phyloP scores from a whole-genome alignment of 148 eudicot species.

The Chenopodium berlandieri region DNA sequence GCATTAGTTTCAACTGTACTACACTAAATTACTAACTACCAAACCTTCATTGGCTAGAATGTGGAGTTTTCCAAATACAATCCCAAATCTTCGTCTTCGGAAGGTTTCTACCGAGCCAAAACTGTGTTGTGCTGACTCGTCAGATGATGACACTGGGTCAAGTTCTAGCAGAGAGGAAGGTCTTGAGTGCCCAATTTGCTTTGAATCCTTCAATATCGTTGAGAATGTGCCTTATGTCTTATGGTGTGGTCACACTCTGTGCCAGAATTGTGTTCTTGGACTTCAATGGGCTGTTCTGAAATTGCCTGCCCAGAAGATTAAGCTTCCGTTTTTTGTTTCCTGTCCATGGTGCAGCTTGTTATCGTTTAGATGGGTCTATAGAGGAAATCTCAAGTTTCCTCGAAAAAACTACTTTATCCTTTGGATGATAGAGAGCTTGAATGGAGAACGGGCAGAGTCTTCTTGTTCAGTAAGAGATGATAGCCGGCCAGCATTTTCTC shows the following conservation, averaged over 20 bases:
- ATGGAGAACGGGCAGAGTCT: constrained; percentile 58
- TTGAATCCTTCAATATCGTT: constrained; percentile 54
- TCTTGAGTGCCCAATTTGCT: constrained; percentile 79
- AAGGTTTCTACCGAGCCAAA: constrained; percentile 40
- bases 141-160: constrained; percentile 66
- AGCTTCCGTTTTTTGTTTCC: constrained; percentile 59
- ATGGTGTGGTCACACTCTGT: constrained; percentile 83
- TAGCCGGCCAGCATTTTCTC: constrained; percentile 41
- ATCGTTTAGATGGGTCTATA: constrained; percentile 47
- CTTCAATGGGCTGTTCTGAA: constrained; percentile 53
- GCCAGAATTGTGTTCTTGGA: constrained; percentile 69
- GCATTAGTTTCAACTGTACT: background rate
- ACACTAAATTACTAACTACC: background rate
- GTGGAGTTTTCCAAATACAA: constrained; percentile 47
- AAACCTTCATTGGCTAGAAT: constrained; percentile 26
- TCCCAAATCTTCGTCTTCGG: constrained; percentile 41
- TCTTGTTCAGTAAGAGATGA: constrained; percentile 36
- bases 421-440: constrained; percentile 83
- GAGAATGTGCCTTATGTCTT: constrained; percentile 65
- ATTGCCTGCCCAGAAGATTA: constrained; percentile 52
- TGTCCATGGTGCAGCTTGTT: constrained; percentile 77
- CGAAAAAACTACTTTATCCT: constrained; percentile 73
- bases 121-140: constrained; percentile 39
- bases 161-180: constrained; percentile 60
- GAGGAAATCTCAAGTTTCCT: constrained; percentile 63